Conservation (phyloP, 768 basidiomycete species). For the Boletus huronensis region DNA sequence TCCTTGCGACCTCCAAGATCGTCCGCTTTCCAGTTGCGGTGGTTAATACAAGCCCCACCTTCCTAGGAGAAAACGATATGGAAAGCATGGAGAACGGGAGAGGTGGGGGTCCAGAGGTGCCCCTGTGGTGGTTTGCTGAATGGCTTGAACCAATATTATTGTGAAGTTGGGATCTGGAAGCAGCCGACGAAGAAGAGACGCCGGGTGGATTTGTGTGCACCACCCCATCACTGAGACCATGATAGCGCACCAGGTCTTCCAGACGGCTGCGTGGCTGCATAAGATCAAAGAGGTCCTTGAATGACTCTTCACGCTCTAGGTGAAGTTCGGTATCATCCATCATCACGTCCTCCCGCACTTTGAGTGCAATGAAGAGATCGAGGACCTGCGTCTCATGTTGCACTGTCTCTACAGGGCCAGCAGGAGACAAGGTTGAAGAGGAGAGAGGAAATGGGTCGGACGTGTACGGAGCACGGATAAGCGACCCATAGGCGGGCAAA, state of each 20-base stretch:
- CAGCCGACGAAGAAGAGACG: slow-evolving; percentile 1
- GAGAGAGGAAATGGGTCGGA: slow-evolving; percentile 74
- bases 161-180: neutral
- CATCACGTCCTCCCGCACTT: slow-evolving; percentile 77
- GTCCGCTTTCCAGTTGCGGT: slow-evolving; percentile 43
- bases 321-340: slow-evolving; percentile 72
- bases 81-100: slow-evolving; percentile 38
- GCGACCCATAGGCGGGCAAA: slow-evolving; percentile 57
- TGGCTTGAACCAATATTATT: slow-evolving; percentile 1
- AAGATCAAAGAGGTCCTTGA: slow-evolving; percentile 76
- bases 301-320: slow-evolving; percentile 69
- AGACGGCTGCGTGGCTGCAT: slow-evolving; percentile 68
- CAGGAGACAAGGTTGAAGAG: slow-evolving; percentile 23
- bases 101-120: slow-evolving; percentile 4
- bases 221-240: slow-evolving; percentile 40
- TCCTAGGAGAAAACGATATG: slow-evolving; percentile 38
- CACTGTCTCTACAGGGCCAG: slow-evolving; percentile 37
- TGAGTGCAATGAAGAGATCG: slow-evolving; percentile 77
- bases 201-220: slow-evolving; percentile 17
- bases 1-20: slow-evolving; percentile 50
- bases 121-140: neutral
- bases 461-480: slow-evolving; percentile 66
- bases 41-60: slow-evolving; percentile 36
- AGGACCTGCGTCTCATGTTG: slow-evolving; percentile 75
- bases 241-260: slow-evolving; percentile 64